Evolutionary conservation across 108 stramenopile species (phyloP).

Genomic region (Licmophora abbreviata): DNA sequence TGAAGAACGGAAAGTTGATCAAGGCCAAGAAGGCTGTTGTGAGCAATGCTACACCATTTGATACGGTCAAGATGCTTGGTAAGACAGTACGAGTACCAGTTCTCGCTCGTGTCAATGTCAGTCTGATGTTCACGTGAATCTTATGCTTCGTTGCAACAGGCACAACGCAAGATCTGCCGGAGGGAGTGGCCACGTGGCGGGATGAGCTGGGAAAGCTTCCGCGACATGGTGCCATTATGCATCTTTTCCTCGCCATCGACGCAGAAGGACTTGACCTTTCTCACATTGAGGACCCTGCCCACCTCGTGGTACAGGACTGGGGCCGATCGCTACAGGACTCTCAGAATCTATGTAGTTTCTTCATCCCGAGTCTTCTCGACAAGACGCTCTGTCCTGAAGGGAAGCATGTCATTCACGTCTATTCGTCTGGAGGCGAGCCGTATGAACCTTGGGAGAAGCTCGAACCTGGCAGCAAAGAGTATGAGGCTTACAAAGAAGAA

Average conservation of each 20-base stretch:
- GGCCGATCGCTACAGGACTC: constrained; percentile 85
- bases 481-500: constrained; percentile 90
- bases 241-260: constrained; percentile 82
- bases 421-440: constrained; percentile 89
- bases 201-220: constrained; percentile 70
- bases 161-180: constrained; percentile 34
- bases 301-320: constrained; percentile 89
- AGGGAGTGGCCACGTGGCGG: constrained; percentile 62
- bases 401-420: constrained; percentile 93
- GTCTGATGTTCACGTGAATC: background rate
- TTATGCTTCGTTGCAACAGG: constrained; percentile 1
- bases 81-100: constrained; percentile 1
- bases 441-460: constrained; percentile 94
- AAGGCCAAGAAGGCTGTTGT: constrained; percentile 90
- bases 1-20: constrained; percentile 84
- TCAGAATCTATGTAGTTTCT: constrained; percentile 85
- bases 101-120: background rate
- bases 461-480: constrained; percentile 69
- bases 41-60: constrained; percentile 89
- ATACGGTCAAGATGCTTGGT: constrained; percentile 83
- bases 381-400: constrained; percentile 85
- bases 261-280: constrained; percentile 74
- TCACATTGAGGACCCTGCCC: constrained; percentile 84
- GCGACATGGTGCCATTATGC: constrained; percentile 84
- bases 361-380: constrained; percentile 86